Evolutionary conservation across 768 basidiomycete species (phyloP), one percentile per base, ranked within the genome.

Genomic region (Suillus clintonianus): DNA sequence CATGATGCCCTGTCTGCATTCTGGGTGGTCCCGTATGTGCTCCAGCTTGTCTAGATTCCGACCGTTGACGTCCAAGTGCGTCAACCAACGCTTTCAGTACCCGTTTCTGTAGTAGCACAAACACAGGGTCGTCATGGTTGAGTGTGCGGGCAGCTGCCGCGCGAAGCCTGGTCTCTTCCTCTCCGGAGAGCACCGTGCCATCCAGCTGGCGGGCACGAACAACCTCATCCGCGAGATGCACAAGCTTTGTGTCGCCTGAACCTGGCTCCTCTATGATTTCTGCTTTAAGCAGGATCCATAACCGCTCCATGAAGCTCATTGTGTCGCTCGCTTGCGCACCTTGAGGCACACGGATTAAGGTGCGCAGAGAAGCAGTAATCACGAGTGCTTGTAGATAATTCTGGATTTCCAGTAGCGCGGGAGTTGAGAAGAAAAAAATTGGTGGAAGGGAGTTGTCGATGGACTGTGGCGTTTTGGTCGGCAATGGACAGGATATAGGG

Each of bases 191-290:
- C 2, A 68, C 30, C 48, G 54, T 43, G 15, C 51, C 56, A 34
- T 67, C 64, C 22, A 76, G 70, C 34, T 76, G 74, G 36, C 82
- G 82, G 6, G 85, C 85, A 27, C 83, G 86, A 36, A 91, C 72
- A 51, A 92, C 86, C 70, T 92, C 91, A 69, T 92, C 91, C 1
- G 87, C 89, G 30, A 92, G 83, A 71, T 92, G 87, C 53, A 86
- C 71, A 42, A 91, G 72, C 68, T 88, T 89, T 19, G 86, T 87
- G 22, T 76, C 73, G 15, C 73, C 69, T 22, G 74, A 65, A n/a
- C 65, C 73, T 1, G 75, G 69, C 43, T 74, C 69, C 62, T 68
- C 63, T 2, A 81, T 74, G 50, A 90, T 82, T 67, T 90, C 89
- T 19, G 79, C 74, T 64, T 80, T 80, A 24, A 92, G 81, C 13